Percentiles rank a stretch among this genome's conserved stretches.
Conservation (phyloP, 805 yeast genomes). For the Kodamaea lidongshanica region DNA sequence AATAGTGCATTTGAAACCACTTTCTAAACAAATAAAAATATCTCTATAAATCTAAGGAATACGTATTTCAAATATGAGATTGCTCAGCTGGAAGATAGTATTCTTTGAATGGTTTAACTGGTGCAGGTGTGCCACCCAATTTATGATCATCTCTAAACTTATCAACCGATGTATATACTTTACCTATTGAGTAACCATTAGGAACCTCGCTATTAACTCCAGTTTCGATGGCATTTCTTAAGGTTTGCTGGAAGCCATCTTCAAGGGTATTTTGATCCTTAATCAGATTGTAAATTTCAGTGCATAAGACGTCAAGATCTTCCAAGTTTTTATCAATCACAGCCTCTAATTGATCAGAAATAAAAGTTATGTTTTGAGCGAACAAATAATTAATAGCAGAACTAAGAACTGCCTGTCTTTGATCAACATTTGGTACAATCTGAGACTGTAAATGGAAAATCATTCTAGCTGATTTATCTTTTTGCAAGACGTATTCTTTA, state of each 20-base stretch:
- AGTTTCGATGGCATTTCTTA: slow-evolving; percentile 13
- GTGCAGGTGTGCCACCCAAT: slow-evolving; percentile 58
- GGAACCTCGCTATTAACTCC: slow-evolving; percentile 26
- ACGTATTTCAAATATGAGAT: too few relatives aligned
- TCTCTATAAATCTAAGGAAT: too few relatives aligned
- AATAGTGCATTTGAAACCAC: too few relatives aligned
- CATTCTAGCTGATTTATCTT: slow-evolving; percentile 15
- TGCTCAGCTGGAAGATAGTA: slow-evolving; percentile 20
- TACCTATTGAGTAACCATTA: slow-evolving; percentile 45
- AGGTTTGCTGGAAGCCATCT: slow-evolving; percentile 6
- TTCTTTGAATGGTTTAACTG: slow-evolving; percentile 28
- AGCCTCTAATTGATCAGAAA: slow-evolving; percentile 21
- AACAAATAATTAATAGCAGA: slow-evolving; percentile 24
- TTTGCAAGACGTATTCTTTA: slow-evolving; percentile 31
- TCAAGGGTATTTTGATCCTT: slow-evolving; percentile 11
- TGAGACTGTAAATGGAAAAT: slow-evolving; percentile 51
- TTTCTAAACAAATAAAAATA: too few relatives aligned
- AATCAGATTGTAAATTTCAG: slow-evolving; percentile 21
- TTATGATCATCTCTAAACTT: slow-evolving; percentile 50
- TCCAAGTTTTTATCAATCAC: slow-evolving; percentile 10
- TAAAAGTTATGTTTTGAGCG: slow-evolving; percentile 17
- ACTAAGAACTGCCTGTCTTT: slow-evolving; percentile 17
- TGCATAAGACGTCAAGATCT: slow-evolving; percentile 9
- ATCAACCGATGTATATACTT: slow-evolving; percentile 38
- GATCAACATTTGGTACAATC: slow-evolving; percentile 14